These are phyloP conservation scores for Blastocystis sp. DNA, from an alignment of 352 stramenopile species.

Conservation along the genomic window DNA sequence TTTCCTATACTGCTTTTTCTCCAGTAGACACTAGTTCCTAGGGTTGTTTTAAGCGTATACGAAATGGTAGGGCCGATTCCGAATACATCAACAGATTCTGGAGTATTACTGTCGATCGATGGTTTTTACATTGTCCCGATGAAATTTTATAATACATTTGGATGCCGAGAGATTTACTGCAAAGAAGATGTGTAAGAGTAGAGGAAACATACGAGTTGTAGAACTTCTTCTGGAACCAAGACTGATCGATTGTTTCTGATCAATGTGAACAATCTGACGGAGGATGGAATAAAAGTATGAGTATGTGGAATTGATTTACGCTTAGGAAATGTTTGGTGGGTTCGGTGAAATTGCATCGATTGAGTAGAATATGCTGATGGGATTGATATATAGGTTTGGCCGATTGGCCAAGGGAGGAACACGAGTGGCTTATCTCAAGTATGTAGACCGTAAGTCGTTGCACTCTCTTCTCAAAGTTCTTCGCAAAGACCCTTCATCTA, in stretches of 20 bases:
- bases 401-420: constrained; percentile 28
- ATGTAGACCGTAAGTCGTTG: background rate
- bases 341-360: constrained; percentile 49
- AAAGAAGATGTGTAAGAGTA: constrained; percentile 33
- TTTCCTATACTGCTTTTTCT: background rate
- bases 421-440: constrained; percentile 33
- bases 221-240: background rate
- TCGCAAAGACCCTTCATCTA: background rate
- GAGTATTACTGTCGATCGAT: constrained; percentile 19
- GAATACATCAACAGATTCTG: background rate
- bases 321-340: constrained; percentile 15
- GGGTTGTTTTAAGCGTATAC: background rate
- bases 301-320: background rate
- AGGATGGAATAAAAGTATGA: constrained; percentile 20
- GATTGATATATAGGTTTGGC: constrained; percentile 34
- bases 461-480: background rate
- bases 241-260: constrained; percentile 12
- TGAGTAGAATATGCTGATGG: background rate
- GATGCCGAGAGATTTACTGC: constrained; percentile 8
- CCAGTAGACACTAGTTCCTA: background rate
- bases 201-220: background rate
- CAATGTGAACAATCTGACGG: constrained; percentile 6
- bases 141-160: background rate
- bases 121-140: constrained; percentile 38
- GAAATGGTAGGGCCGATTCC: background rate